phyloP scores from a whole-genome alignment of 2,329 filamentous ascomycete species.

The Fusarium ramigenum region DNA sequence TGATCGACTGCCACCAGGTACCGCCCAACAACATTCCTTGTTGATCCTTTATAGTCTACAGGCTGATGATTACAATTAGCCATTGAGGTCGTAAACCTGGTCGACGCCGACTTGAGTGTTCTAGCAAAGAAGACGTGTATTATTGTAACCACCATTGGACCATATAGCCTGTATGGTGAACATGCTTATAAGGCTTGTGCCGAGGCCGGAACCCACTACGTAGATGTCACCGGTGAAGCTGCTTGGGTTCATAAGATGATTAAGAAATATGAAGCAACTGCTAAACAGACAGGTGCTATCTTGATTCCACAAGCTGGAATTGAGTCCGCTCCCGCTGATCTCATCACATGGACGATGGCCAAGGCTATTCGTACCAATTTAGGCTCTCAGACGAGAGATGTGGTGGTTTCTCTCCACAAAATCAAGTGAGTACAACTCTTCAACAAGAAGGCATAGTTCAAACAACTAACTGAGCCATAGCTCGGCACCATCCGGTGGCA shows the following conservation, averaged over 20 bases:
- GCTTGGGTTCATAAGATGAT: constrained; percentile 69
- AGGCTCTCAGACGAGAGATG: constrained; percentile 60
- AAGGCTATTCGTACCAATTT: constrained; percentile 61
- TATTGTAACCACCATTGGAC: constrained; percentile 68
- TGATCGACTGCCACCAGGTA: constrained; percentile 77
- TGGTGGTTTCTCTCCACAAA: constrained; percentile 60
- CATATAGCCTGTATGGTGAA: constrained; percentile 66
- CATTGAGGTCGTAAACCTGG: constrained; percentile 63
- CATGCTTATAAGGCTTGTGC: constrained; percentile 69
- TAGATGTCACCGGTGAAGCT: constrained; percentile 70
- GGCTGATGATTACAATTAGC: constrained; percentile 43
- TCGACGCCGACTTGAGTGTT: constrained; percentile 55
- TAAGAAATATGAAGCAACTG: constrained; percentile 63
- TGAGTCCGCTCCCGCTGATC: constrained; percentile 70
- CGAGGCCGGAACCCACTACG: constrained; percentile 70
- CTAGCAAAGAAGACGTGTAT: constrained; percentile 66
- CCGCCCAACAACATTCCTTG: constrained; percentile 29
- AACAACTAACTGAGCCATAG: constrained; percentile 27
- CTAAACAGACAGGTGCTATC: constrained; percentile 64
- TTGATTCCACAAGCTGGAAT: constrained; percentile 70
- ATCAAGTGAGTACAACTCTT: constrained; percentile 47
- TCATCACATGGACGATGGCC: constrained; percentile 64
- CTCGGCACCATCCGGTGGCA: constrained; percentile 68
- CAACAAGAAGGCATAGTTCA: not conserved
- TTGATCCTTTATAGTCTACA: not conserved